phyloP scores from a whole-genome alignment of 805 yeast genomes.

The Kregervanrija delftensis region DNA sequence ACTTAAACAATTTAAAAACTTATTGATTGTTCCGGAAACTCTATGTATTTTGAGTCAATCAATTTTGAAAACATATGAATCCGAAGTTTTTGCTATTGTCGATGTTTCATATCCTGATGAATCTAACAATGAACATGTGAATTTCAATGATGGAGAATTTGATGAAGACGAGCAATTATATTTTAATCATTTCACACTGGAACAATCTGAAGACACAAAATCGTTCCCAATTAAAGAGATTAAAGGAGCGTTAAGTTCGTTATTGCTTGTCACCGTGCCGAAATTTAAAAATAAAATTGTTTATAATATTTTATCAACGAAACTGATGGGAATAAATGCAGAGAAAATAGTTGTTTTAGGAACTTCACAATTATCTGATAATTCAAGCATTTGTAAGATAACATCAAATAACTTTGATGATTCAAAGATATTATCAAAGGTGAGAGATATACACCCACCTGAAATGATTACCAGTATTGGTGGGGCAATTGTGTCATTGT shows the following conservation, averaged over 20 bases:
- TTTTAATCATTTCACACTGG: conserved; percentile 5
- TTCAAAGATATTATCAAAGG: too few species aligned
- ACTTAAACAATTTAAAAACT: conserved; percentile 14
- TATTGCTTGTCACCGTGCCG: conserved; percentile 17
- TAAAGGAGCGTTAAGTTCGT: neutral
- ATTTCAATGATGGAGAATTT: conserved; percentile 18
- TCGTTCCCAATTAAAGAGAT: conserved; percentile 11
- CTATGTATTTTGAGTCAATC: conserved; percentile 5
- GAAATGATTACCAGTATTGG: too few species aligned
- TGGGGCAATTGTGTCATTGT: too few species aligned
- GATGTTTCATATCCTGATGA: neutral
- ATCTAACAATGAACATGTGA: conserved; percentile 3
- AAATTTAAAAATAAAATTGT: conserved; percentile 16
- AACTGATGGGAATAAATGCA: neutral
- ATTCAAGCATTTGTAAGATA: too few species aligned
- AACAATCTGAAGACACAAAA: conserved; percentile 8
- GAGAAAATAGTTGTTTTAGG: too few species aligned
- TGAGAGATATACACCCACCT: too few species aligned
- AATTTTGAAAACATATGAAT: neutral
- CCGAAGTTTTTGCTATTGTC: neutral
- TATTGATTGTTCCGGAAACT: conserved; percentile 28
- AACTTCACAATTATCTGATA: too few species aligned
- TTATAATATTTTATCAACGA: conserved; percentile 19
- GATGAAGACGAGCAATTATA: conserved; percentile 49
- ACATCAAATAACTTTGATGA: too few species aligned